A percentile compares a stretch with the other conserved stretches of the same genome.
Evolutionary conservation across 2,329 filamentous ascomycete genomes (phyloP).

Genomic region (Calonectria honghensis): DNA sequence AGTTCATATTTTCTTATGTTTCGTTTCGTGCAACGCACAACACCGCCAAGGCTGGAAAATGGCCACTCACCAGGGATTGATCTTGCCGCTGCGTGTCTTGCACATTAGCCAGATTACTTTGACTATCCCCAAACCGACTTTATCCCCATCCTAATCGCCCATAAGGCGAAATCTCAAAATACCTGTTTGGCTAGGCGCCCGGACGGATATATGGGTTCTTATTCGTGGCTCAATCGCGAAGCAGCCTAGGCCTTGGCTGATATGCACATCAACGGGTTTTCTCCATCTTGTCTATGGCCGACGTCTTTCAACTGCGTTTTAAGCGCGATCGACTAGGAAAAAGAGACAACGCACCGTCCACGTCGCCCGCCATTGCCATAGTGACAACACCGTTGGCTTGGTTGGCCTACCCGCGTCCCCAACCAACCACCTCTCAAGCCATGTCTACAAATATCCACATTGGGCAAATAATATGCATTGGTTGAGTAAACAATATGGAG

Average conservation of each 20-base stretch:
- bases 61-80: not conserved
- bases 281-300: not conserved
- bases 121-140: not conserved
- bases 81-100: not conserved
- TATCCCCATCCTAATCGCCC: not conserved
- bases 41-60: not conserved
- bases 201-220: not conserved
- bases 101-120: not conserved
- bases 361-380: constrained; percentile 14
- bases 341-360: constrained; percentile 17
- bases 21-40: constrained; percentile 4
- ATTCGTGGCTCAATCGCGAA: constrained; percentile 2
- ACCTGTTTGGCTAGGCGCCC: not conserved
- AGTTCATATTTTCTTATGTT: not conserved
- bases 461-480: constrained; percentile 5
- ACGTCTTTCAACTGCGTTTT: not conserved
- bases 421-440: constrained; percentile 22
- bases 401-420: constrained; percentile 48
- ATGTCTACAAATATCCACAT: not conserved
- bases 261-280: not conserved
- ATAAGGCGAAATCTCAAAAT: not conserved
- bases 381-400: constrained; percentile 18
- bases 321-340: not conserved
- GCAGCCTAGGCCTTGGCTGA: not conserved
- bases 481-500: not conserved